These are phyloP conservation scores for Monosporascus sp. DNA, from an alignment of 2,329 filamentous ascomycete species.

Conservation along the genomic window DNA sequence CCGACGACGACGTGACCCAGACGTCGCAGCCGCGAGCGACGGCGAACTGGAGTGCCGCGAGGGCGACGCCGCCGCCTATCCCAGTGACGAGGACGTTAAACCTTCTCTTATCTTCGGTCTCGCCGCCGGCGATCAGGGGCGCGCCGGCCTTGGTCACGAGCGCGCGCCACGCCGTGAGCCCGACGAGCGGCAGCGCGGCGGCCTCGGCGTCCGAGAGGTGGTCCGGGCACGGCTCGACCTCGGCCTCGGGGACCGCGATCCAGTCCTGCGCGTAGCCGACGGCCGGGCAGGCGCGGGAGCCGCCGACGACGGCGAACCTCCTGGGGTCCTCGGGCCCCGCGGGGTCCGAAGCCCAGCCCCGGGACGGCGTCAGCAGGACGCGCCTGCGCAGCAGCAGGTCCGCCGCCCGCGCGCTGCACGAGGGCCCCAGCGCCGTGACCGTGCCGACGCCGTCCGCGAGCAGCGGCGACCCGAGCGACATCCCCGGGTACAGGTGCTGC, in stretches of 20 bases:
- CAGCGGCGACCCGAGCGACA: constrained; percentile 72
- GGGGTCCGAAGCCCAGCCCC: constrained; percentile 68
- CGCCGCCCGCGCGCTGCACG: constrained; percentile 28
- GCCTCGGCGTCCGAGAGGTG: constrained; percentile 71
- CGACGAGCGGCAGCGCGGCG: constrained; percentile 79
- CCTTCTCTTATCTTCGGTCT: constrained; percentile 37
- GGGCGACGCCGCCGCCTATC: constrained; percentile 86
- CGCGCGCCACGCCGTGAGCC: constrained; percentile 83
- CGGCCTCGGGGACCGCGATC: constrained; percentile 60
- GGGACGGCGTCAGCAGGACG: constrained; percentile 73
- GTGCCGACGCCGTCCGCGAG: constrained; percentile 77
- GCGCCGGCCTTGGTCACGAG: constrained; percentile 67
- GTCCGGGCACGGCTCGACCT: constrained; percentile 70
- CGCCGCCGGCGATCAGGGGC: constrained; percentile 36
- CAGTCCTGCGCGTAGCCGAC: constrained; percentile 73
- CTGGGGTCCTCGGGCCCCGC: constrained; percentile 65
- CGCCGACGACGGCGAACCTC: constrained; percentile 63
- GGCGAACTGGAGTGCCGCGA: constrained; percentile 76
- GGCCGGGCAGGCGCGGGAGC: constrained; percentile 53
- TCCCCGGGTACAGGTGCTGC: constrained; percentile 83
- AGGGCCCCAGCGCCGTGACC: constrained; percentile 60
- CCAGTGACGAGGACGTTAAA: constrained; percentile 81
- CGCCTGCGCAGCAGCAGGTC: constrained; percentile 47
- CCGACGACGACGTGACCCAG: constrained; percentile 73
- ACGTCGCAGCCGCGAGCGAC: constrained; percentile 69